A percentile compares a stretch with the other conserved stretches of the same genome.
Conservation (phyloP, 164 flowering plant species). For the Vitis amurensis region DNA sequence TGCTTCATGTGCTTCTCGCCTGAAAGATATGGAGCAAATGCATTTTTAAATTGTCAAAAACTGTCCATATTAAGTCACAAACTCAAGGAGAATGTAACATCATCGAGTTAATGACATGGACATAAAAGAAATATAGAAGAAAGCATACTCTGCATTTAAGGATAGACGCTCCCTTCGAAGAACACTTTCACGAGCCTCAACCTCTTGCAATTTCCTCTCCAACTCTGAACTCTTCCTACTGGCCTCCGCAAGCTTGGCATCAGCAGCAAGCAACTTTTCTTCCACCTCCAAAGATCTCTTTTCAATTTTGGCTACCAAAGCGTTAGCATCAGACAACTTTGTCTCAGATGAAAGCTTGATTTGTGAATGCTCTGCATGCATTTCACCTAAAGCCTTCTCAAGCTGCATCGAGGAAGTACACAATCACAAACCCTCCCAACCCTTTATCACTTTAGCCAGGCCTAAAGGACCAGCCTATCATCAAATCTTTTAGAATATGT, state of each 20-base stretch:
- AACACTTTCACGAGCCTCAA: conserved; percentile 72
- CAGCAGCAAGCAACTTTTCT: conserved; percentile 66
- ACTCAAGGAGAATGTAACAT: not conserved
- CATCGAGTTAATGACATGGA: not conserved
- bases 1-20: conserved; percentile 71
- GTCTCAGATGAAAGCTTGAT: conserved; percentile 50
- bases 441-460: too few relatives aligned
- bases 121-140: not conserved
- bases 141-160: conserved; percentile 68
- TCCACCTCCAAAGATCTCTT: conserved; percentile 69
- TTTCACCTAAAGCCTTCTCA: conserved; percentile 72
- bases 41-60: conserved; percentile 2
- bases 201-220: conserved; percentile 70
- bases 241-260: conserved; percentile 84
- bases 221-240: conserved; percentile 64
- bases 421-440: not conserved
- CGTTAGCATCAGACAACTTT: conserved; percentile 62
- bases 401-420: conserved; percentile 51
- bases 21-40: conserved; percentile 18
- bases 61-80: not conserved
- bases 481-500: too few relatives aligned
- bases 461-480: too few relatives aligned
- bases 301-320: conserved; percentile 48
- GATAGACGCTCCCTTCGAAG: conserved; percentile 63
- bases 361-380: conserved; percentile 55